Conservation (phyloP, 2,329 filamentous ascomycete genomes). For the Aureobasidium sp. region DNA sequence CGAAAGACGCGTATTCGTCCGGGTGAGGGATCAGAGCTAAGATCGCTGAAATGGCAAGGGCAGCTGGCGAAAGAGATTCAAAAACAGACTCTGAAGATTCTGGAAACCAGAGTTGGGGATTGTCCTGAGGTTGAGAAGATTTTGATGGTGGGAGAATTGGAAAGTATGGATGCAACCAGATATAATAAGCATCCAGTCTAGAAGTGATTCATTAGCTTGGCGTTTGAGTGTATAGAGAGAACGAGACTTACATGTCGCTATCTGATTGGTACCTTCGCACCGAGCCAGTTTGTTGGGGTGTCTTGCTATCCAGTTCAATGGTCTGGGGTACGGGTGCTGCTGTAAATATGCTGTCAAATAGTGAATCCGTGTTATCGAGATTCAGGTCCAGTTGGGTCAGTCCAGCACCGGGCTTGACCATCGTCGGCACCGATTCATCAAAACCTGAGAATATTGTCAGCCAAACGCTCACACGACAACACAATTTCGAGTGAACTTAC, state of each 20-base stretch:
- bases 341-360: slow-evolving; percentile 12
- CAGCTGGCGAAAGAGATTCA: slow-evolving; percentile 39
- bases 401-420: slow-evolving; percentile 14
- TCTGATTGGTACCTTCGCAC: slow-evolving; percentile 1
- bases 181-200: slow-evolving; percentile 46
- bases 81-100: slow-evolving; percentile 29
- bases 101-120: slow-evolving; percentile 27
- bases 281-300: not conserved
- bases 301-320: not conserved
- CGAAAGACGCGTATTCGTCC: slow-evolving; percentile 32
- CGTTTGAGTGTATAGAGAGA: not conserved
- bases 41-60: slow-evolving; percentile 44
- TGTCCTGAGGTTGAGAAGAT: slow-evolving; percentile 26
- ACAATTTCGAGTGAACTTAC: not conserved
- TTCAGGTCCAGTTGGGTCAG: not conserved
- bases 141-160: slow-evolving; percentile 44
- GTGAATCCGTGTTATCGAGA: not conserved
- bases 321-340: not conserved
- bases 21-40: slow-evolving; percentile 43
- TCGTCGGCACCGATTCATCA: slow-evolving; percentile 9
- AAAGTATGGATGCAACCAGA: slow-evolving; percentile 47
- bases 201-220: not conserved
- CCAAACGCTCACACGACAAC: not conserved
- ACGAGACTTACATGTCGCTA: slow-evolving; percentile 7
- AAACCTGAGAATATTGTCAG: not conserved